Conservation (phyloP, 2,329 filamentous ascomycete species). For the Escovopsis sp. region DNA sequence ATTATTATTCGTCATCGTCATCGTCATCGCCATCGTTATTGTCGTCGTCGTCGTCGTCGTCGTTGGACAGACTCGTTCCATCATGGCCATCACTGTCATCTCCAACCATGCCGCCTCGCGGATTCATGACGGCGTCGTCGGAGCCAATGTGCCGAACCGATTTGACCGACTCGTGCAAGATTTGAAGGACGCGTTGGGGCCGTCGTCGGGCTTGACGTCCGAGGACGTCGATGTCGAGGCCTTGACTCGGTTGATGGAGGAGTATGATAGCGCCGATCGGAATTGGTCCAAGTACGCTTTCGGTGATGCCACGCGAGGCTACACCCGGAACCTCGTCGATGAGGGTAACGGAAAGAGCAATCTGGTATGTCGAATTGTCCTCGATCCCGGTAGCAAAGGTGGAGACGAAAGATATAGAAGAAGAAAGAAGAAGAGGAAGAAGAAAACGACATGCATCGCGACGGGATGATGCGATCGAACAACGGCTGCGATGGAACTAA, state of each 20-base stretch:
- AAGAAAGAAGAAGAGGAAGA: not conserved
- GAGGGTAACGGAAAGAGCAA: slow-evolving; percentile 74
- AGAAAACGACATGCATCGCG: slow-evolving; percentile 8
- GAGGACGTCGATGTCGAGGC: slow-evolving; percentile 65
- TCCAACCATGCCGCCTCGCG: slow-evolving; percentile 12
- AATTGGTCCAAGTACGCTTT: slow-evolving; percentile 69
- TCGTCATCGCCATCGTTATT: too few relatives aligned
- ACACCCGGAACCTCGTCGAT: slow-evolving; percentile 82
- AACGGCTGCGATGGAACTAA: slow-evolving; percentile 1
- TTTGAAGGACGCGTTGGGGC: slow-evolving; percentile 63
- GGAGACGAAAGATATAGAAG: too few relatives aligned
- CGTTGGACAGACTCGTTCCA: slow-evolving; percentile 4
- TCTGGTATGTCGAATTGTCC: slow-evolving; percentile 34
- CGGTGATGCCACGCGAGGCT: slow-evolving; percentile 52
- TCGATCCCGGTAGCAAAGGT: not conserved
- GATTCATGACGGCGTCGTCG: slow-evolving; percentile 12
- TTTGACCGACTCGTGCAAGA: slow-evolving; percentile 60
- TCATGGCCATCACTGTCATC: slow-evolving; percentile 22
- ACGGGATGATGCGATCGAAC: not conserved
- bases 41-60: too few relatives aligned
- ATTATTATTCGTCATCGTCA: too few relatives aligned
- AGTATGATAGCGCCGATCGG: slow-evolving; percentile 51
- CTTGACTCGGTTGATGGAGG: slow-evolving; percentile 57
- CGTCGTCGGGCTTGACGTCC: slow-evolving; percentile 68
- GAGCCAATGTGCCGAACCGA: slow-evolving; percentile 14